phyloP scores from a whole-genome alignment of 2,329 filamentous ascomycete genomes.

The Penicillium sp. region DNA sequence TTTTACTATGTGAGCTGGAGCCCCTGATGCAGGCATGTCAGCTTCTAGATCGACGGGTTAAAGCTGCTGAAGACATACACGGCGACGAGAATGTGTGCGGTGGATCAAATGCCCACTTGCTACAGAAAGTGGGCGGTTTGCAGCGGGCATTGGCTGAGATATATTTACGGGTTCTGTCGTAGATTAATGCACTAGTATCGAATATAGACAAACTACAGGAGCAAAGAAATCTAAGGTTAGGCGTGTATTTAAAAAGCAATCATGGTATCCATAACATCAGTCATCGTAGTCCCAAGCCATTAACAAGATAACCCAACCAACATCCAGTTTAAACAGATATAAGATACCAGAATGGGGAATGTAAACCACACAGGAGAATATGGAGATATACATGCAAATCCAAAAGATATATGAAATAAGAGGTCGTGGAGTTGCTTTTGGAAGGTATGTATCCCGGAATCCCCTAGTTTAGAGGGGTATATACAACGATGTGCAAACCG shows the following conservation, averaged over 20 bases:
- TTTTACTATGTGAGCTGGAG: too few species aligned
- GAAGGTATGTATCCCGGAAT: slow-evolving; percentile 12
- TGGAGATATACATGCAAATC: slow-evolving; percentile 11
- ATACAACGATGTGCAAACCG: slow-evolving; percentile 13
- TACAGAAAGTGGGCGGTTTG: too few species aligned
- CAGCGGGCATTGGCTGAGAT: too few species aligned
- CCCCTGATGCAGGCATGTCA: too few species aligned
- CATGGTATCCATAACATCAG: slow-evolving; percentile 35
- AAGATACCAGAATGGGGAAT: slow-evolving; percentile 7
- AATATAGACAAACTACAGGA: too few species aligned
- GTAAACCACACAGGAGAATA: background rate
- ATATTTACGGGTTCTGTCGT: too few species aligned
- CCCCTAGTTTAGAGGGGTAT: slow-evolving; percentile 14
- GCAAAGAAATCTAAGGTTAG: background rate
- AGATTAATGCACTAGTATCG: too few species aligned
- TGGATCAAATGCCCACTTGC: too few species aligned
- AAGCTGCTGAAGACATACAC: too few species aligned
- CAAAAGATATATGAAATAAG: slow-evolving; percentile 4
- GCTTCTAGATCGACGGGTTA: too few species aligned
- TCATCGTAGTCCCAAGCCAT: slow-evolving; percentile 28
- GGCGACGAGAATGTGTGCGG: too few species aligned
- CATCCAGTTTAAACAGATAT: slow-evolving; percentile 4
- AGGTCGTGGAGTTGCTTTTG: slow-evolving; percentile 13
- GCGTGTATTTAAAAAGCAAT: slow-evolving; percentile 8
- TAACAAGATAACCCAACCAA: slow-evolving; percentile 19